phyloP scores from a whole-genome alignment of 78 protist genomes.

The Capsaspora owczarzaki region DNA sequence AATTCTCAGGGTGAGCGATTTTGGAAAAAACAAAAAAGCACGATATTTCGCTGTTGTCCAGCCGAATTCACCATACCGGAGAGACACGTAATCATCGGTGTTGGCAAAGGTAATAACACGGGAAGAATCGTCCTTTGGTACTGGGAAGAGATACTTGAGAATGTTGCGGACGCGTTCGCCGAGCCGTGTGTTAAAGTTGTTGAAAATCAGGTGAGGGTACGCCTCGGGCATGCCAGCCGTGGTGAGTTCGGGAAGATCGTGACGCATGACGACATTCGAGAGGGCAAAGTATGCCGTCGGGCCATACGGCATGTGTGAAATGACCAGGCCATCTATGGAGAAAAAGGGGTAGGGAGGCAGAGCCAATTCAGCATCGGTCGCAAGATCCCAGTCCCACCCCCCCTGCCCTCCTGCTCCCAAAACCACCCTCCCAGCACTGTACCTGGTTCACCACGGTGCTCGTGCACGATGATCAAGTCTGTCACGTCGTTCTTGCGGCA shows the following conservation, averaged over 20 bases:
- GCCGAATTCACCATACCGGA: constrained; percentile 77
- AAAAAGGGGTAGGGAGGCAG: no score
- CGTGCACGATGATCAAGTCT: constrained; percentile 95
- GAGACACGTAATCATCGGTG: constrained; percentile 82
- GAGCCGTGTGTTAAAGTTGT: constrained; percentile 76
- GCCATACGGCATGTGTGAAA: constrained; percentile 97
- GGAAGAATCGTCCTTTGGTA: constrained; percentile 74
- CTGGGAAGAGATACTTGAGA: constrained; percentile 87
- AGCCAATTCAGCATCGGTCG: background rate
- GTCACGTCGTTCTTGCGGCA: constrained; percentile 79
- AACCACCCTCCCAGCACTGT: no score
- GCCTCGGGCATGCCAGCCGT: constrained; percentile 57
- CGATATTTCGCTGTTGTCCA: no score
- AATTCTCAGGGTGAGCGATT: background rate
- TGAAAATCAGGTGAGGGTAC: constrained; percentile 93
- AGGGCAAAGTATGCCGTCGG: constrained; percentile 97
- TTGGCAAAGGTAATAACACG: constrained; percentile 91
- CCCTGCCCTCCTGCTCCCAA: no score
- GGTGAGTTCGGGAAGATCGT: constrained; percentile 72
- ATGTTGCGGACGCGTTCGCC: constrained; percentile 65
- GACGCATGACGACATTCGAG: constrained; percentile 82
- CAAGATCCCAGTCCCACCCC: no score
- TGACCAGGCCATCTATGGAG: constrained; percentile 74
- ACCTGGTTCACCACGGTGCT: constrained; percentile 94
- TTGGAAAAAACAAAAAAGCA: background rate